Base-by-base conservation (phyloP, 805 yeast genomes). In the Candida germanica region DNA sequence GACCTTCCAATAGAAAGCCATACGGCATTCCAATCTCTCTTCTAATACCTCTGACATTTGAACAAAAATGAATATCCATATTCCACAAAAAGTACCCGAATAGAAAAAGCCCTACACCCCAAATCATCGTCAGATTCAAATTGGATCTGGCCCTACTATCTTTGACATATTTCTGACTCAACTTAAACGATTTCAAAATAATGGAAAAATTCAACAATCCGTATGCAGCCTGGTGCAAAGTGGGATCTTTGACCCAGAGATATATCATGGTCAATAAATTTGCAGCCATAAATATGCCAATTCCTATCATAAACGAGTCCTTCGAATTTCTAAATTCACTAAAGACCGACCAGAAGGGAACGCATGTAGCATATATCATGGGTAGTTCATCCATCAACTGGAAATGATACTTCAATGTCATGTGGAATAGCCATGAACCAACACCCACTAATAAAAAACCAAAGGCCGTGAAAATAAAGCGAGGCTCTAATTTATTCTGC, bases 301-400 rank as follows among this genome's bases (percentile, higher is more conserved):
- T 29, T 0, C 72, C 87, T 15, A 80, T 65, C 10, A 56, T 36
- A n/a, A 60, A 31, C 7, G 78, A 68, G 19, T 59, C 65, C 36
- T 53, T 47, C 12, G 44, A 51, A 12, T 71, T 44, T 39, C 61
- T 66, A 26, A 75, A 77, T 52, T 79, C 85, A 31, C 84, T 73
- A 47, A 83, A 80, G 1, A 85, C 79, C 28, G 81, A 73, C 95
- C 95, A 87, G 43, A 87, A 80, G 0, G 98, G 98, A 18, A 91
- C 80, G 46, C 96, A 91, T 2, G 98, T 93, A 15, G 96, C 97
- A 62, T 93, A 93, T 44, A 93, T 87, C 98, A 93, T 93, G 26
- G 98, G 98, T 51, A 93, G 69, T 59, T 93, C 98, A 64, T 93
- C 98, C 58, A 93, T 70, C 44, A 93, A 59, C 64, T 93, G 98